Evolutionary conservation across 352 stramenopile species (phyloP).

Genomic region (Peronospora destructor): DNA sequence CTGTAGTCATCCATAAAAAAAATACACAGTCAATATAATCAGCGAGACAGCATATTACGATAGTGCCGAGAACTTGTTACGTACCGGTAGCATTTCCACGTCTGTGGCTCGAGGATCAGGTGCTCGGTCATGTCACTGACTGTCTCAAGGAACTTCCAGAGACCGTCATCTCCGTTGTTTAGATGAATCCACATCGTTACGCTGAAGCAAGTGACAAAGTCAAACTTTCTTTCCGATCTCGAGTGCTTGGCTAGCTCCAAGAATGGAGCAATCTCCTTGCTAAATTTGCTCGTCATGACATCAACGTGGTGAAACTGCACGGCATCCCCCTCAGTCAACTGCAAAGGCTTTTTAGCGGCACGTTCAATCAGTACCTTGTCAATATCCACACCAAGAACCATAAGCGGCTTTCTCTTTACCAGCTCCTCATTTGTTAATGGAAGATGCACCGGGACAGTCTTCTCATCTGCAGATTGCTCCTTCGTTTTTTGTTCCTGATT

Average conservation of each 20-base stretch:
- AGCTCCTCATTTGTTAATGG: conserved; percentile 22
- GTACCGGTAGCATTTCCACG: conserved; percentile 82
- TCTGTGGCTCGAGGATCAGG: conserved; percentile 74
- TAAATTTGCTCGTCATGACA: conserved; percentile 45
- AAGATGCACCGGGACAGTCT: conserved; percentile 14
- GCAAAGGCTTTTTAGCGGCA: conserved; percentile 38
- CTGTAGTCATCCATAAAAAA: conserved; percentile 20
- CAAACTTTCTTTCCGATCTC: conserved; percentile 38
- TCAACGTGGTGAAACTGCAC: conserved; percentile 55
- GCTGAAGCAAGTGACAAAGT: conserved; percentile 75
- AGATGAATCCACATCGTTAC: conserved; percentile 87
- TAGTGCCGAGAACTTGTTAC: conserved; percentile 8
- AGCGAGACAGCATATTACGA: not conserved
- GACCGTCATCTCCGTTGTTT: conserved; percentile 75
- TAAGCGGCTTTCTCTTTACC: conserved; percentile 33
- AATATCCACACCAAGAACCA: conserved; percentile 67
- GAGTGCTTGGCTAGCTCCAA: conserved; percentile 36
- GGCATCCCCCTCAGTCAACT: conserved; percentile 21
- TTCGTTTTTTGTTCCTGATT: conserved; percentile 13
- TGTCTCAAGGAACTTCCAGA: conserved; percentile 63
- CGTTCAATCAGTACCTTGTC: conserved; percentile 59
- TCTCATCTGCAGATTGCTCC: not conserved
- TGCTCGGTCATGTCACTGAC: conserved; percentile 57
- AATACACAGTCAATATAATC: conserved; percentile 7
- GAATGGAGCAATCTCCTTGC: conserved; percentile 36